Base-by-base conservation (phyloP, 2,329 filamentous ascomycete genomes). In the Exophiala spinifera region DNA sequence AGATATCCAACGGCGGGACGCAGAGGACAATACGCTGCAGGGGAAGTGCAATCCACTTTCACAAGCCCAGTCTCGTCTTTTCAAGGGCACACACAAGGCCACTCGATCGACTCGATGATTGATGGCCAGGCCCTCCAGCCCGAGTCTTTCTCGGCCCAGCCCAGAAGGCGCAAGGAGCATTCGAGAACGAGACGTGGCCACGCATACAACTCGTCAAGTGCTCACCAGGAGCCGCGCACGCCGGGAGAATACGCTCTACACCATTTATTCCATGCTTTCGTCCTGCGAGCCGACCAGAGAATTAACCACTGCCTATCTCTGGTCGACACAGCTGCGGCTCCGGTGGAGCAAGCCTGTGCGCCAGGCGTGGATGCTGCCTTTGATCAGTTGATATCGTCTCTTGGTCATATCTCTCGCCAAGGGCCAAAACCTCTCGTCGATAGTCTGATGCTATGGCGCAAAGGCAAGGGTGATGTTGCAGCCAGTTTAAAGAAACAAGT, bases 241-340 rank as follows among this genome's bases (percentile, higher is more conserved):
- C 91, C 96, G n/a, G 91, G 91, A 51, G 94, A 99, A 76, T 97
- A 96, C 80, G 94, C 94, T 17, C 77, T 99, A 57, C 92, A 97
- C 72, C 92, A 97, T 64, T 77, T 99, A 40, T 96, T 97, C 72
- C 97, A 94, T 62, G 91, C 91, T 57, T 99, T 99, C 73, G 94
- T 97, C 67, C 88, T 88, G 14, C 89, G 95, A 69, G 94, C 94
- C n/a, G 94, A 99, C 70, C 89, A 94, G 62, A 96, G 96, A 73
- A 87, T 99, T 61, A 91, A 88, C 63, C 86, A 90, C 64, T 96
- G 90, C 67, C 87, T 96, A 64, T 85, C 87, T 47, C 83, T 87
- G 39, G 81, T 89, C 6, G 85, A 89, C 61, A 88, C 92, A 51
- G 84, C 86, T 2, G 89, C 96, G 66, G 87, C 89, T 14, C 84